Conservation (phyloP, 164 flowering plant genomes). For the Annona cherimola region DNA sequence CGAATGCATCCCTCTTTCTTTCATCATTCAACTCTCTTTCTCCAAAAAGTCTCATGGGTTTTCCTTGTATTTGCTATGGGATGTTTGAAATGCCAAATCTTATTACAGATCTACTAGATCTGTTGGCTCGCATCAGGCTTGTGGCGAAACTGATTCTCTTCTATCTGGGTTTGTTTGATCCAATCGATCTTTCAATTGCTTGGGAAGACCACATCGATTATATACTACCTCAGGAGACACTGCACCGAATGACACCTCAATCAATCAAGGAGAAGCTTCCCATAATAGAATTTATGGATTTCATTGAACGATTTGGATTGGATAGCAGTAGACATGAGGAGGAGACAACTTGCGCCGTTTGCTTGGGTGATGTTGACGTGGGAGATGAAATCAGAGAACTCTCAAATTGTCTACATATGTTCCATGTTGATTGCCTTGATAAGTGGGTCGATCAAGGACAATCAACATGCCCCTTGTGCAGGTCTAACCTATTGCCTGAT, state of each 20-base stretch:
- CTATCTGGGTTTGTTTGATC: slow-evolving; percentile 9
- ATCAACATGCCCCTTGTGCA: slow-evolving; percentile 32
- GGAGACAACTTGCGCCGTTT: slow-evolving; percentile 18
- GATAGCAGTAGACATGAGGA: not conserved
- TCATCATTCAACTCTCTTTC: not conserved
- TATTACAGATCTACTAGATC: not conserved
- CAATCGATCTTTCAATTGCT: not conserved
- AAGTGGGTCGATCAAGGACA: slow-evolving; percentile 30
- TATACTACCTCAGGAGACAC: not conserved
- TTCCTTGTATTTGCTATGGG: slow-evolving; percentile 4
- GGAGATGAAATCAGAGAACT: slow-evolving; percentile 26
- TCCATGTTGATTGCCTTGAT: slow-evolving; percentile 35
- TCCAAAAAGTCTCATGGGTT: slow-evolving; percentile 8
- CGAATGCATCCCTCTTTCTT: not conserved
- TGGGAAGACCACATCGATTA: slow-evolving; percentile 2
- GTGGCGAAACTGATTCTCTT: slow-evolving; percentile 6
- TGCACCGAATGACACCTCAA: not conserved
- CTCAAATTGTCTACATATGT: slow-evolving; percentile 27
- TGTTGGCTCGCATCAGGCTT: slow-evolving; percentile 6
- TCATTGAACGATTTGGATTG: not conserved
- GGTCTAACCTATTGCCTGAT: slow-evolving; percentile 18
- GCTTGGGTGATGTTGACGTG: slow-evolving; percentile 19
- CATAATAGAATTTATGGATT: not conserved
- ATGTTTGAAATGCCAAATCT: slow-evolving; percentile 3
- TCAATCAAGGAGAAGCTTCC: slow-evolving; percentile 8